Evolutionary conservation across 2,329 filamentous ascomycete genomes (phyloP), one percentile per base, ranked within the genome.

Genomic region (Chrysoporthe cubensis): DNA sequence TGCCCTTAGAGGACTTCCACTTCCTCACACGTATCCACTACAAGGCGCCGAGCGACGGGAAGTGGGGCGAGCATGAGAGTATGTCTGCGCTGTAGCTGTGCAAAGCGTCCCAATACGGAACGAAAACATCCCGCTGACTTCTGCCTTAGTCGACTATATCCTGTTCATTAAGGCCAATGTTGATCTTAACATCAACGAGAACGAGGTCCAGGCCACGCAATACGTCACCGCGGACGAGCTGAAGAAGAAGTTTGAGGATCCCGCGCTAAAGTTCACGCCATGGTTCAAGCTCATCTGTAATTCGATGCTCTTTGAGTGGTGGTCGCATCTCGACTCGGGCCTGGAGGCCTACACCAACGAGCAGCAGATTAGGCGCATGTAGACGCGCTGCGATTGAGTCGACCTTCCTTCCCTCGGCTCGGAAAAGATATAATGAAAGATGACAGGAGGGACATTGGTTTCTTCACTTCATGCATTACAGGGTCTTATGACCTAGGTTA

Each of bases 271-370:
- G 75, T 98, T 98, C 80, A 99, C 96, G 0, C 96, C 96, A 1
- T 99, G 96, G 96, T 99, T 99, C 85, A 97, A 97, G 85, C 90
- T 99, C 73, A 98, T 99, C 76, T 99, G 96, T 86, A 87, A 98
- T 79, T 94, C 93, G 61, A 94, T 98, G 92, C 87, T 99, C 54
- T 99, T 97, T 75, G 91, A 97, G 80, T 99, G 96, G 96, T 99
- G 96, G 96, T 84, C 90, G 76, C 89, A 92, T 80, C 87, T 98
- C 66, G 90, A 96, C 73, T 83, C 87, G 34, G 92, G 91, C 11
- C 84, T 98, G 73, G 91, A 96, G 69, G 91, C 92, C 81, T 97
- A 95, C 81, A 86, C 88, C 80, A 90, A 93, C 77, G 94, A 98
- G 84, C 88, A 89, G 77, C 85, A 91, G 77, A 97, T 98, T 75